Evolutionary conservation across 2,329 filamentous ascomycete species (phyloP).

Genomic region (Neocucurbitaria cava): DNA sequence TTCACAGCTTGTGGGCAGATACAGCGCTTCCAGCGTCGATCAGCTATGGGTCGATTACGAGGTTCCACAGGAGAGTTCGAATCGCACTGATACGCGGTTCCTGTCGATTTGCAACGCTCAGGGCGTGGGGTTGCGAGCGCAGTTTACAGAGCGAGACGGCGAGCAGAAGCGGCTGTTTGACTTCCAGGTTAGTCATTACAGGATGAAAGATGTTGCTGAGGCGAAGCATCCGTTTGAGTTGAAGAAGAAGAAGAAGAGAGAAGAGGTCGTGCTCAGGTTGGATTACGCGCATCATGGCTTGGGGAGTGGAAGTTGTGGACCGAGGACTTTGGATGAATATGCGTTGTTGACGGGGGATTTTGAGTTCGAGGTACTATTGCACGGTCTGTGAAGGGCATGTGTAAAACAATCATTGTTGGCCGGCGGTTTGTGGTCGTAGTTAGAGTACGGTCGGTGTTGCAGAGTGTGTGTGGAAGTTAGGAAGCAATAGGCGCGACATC

Average conservation of each 20-base stretch:
- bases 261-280: conserved; percentile 64
- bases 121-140: conserved; percentile 25
- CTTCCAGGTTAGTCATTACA: conserved; percentile 65
- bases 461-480: too few relatives aligned
- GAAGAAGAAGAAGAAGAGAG: conserved; percentile 57
- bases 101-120: conserved; percentile 45
- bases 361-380: conserved; percentile 44
- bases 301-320: conserved; percentile 69
- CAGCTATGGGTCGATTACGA: conserved; percentile 67
- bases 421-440: too few relatives aligned
- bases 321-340: conserved; percentile 55
- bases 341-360: conserved; percentile 46
- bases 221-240: conserved; percentile 71
- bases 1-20: conserved; percentile 60
- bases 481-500: too few relatives aligned
- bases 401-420: too few relatives aligned
- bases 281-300: conserved; percentile 70
- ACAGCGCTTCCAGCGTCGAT: conserved; percentile 55
- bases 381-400: not conserved
- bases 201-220: conserved; percentile 60
- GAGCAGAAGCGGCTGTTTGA: conserved; percentile 33
- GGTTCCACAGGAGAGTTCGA: conserved; percentile 72
- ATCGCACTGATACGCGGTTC: conserved; percentile 67
- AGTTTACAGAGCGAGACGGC: conserved; percentile 34
- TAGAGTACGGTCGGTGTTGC: too few relatives aligned